Base-by-base conservation (phyloP, 345 rosid species). In the Mangifera indica region DNA sequence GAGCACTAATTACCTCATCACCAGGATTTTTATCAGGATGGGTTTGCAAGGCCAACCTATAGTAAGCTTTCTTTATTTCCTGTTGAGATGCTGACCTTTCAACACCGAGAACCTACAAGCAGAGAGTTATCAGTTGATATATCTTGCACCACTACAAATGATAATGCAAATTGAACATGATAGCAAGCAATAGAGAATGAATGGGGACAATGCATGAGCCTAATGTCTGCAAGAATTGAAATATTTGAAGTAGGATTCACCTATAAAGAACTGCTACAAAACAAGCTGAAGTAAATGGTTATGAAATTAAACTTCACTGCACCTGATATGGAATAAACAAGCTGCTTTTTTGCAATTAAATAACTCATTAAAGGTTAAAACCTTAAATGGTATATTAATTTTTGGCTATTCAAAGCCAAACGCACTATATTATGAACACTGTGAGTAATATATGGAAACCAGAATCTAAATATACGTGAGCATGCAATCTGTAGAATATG, bases 11-110 rank as follows among this genome's bases (percentile, higher is more conserved):
- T 10, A 94, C 97, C 93, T 87, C 91, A 74, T 95, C 94, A 37
- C 85, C 96, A 11, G 91, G 90, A 78, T 92, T 95, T 77, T 95
- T 95, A 77, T 95, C 99, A 29, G 96, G 99, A 67, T 92, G 99
- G 60, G 92, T 89, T 74, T 86, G 79, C 82, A 92, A 74, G 37
- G 98, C 97, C 82, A 92, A 70, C 80, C 87, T 95, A 75, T 94
- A 76, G 71, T 92, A 94, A 5, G 98, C 96, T 81, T 88, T 92
- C 89, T 87, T 90, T 68, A 94, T 94, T 71, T 92, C 96, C 24
- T 94, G 92, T 46, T 84, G 87, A 64, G 96, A 78, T 67, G 98
- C 93, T 15, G 87, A 81, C 74, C 72, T 72, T 78, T 78, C 90
- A 7, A 92, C 91, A 52, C 96, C 94, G 66, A 95, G 90, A 78